Evolutionary conservation across 768 basidiomycete species (phyloP), one percentile per base, ranked within the genome.

Genomic region (Hericium alpestre): DNA sequence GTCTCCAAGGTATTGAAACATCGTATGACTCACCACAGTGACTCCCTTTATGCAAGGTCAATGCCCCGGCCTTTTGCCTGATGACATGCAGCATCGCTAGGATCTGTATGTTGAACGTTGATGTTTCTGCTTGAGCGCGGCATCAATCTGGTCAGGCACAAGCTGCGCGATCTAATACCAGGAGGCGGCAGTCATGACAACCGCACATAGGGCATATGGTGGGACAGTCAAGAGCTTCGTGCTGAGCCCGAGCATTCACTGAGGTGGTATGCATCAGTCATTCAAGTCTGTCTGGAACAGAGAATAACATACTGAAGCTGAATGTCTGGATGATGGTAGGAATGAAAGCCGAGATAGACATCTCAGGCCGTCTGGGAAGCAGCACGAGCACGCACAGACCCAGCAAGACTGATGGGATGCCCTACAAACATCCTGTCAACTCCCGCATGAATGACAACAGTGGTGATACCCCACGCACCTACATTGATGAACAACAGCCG

Each of bases 111-210:
- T 32, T 7, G 8, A 83, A 95, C 84, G 61, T 85, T 86, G 65
- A 93, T 90, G 65, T 95, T 95, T 95, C 71, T 95, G 90, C 64
- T 93, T 91, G 57, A 92, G 79, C 4, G 87, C 88, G 4, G 88
- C 87, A 65, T 96, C 89, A 68, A 94, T 88, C 65, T 96, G 88
- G 68, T 95, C 93, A 0, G 93, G 92, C 0, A 90, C 88, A 51
- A 93, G 82, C 64, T 90, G 84, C 2, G 87, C 86, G 15, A 99
- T 27, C n/a, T n/a, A n/a, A n/a, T n/a, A n/a, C n/a, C n/a, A n/a
- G n/a, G n/a, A n/a, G n/a, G n/a, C n/a, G n/a, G n/a, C n/a, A n/a
- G n/a, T n/a, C n/a, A n/a, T n/a, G n/a, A n/a, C n/a, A n/a, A n/a
- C n/a, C n/a, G n/a, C n/a, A n/a, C n/a, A n/a, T n/a, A n/a, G n/a